Base-by-base conservation (phyloP, 139 green algal species). In the Chlamydomonas sphaeroides region DNA sequence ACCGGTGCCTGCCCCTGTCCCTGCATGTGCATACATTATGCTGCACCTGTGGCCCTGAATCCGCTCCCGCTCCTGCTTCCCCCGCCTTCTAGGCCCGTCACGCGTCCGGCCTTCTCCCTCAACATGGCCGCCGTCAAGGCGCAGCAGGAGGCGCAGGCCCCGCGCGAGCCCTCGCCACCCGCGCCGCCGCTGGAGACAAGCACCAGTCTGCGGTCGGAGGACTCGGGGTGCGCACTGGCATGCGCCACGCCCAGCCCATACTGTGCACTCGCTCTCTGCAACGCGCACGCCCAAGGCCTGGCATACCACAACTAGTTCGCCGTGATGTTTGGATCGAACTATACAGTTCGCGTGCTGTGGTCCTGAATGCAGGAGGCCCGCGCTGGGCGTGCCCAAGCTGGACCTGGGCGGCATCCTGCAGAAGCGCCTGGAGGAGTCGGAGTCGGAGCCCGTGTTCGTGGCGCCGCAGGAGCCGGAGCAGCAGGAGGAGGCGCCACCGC, bases 361-460 rank as follows among this genome's bases (percentile, higher is more conserved):
- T 68, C 11, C 5, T 10, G 30, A 33, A 49, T 48, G 23, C 56
- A 84, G 65, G 77, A 65, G 61, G 20, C 77, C 77, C 26, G n/a
- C n/a, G n/a, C n/a, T n/a, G n/a, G n/a, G n/a, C n/a, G 77, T 84
- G 35, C 77, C 77, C 25, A 84, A 84, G 77, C 63, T 84, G 33
- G 35, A 84, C 65, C 65, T 84, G 25, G 65, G 65, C 15, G 63
- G 77, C 48, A 84, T 84, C 63, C 49, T 84, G 48, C 65, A 75
- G 77, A 32, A 56, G 69, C 68, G 69, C 15, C 57, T 45, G 26
- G 80, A 86, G 71, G 59, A 86, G 70, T 28, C 45, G 56, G 65
- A 51, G 5, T 18, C 21, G n/a, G 63, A 86, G 59, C 56, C 69
- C 15, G 61, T 80, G 4, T 78, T 75, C 26, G 42, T 61, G 28